Evolutionary conservation across 257 asterid species (phyloP).

Genomic region (Solanum arcanum): DNA sequence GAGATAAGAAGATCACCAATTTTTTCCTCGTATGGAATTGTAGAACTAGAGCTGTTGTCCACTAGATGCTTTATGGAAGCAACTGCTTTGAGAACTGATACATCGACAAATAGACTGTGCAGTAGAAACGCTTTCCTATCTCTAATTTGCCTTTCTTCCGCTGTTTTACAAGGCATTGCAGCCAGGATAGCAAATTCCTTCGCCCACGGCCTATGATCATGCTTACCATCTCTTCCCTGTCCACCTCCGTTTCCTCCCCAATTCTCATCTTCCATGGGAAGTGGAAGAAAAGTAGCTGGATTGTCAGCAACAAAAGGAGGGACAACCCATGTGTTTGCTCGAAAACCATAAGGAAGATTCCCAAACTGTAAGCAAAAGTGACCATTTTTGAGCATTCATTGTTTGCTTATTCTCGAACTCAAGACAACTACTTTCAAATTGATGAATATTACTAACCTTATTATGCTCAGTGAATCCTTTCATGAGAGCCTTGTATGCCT

Average conservation of each 20-base stretch:
- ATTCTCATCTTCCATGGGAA: conserved; percentile 79
- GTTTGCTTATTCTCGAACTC: conserved; percentile 13
- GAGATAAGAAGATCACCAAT: conserved; percentile 65
- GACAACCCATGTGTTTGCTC: conserved; percentile 93
- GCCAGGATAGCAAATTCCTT: conserved; percentile 75
- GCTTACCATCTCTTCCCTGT: conserved; percentile 62
- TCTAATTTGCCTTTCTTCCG: conserved; percentile 85
- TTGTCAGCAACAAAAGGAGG: conserved; percentile 64
- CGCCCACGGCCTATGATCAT: conserved; percentile 89
- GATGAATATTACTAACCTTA: conserved; percentile 47
- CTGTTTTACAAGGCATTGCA: conserved; percentile 76
- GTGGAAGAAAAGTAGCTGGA: conserved; percentile 39
- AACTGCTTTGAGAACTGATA: conserved; percentile 72
- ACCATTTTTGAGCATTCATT: neutral
- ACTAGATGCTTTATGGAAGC: conserved; percentile 60
- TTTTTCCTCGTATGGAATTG: conserved; percentile 41
- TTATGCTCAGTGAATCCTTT: conserved; percentile 82
- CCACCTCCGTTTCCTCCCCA: conserved; percentile 99
- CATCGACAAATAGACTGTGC: conserved; percentile 85
- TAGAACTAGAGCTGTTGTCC: conserved; percentile 37
- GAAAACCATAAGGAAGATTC: conserved; percentile 95
- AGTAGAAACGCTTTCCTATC: conserved; percentile 96
- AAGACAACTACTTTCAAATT: neutral
- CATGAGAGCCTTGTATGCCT: conserved; percentile 87
- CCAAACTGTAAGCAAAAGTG: conserved; percentile 60